Base-by-base conservation (phyloP, 2,329 filamentous ascomycete species). In the Escovopsis sp. region DNA sequence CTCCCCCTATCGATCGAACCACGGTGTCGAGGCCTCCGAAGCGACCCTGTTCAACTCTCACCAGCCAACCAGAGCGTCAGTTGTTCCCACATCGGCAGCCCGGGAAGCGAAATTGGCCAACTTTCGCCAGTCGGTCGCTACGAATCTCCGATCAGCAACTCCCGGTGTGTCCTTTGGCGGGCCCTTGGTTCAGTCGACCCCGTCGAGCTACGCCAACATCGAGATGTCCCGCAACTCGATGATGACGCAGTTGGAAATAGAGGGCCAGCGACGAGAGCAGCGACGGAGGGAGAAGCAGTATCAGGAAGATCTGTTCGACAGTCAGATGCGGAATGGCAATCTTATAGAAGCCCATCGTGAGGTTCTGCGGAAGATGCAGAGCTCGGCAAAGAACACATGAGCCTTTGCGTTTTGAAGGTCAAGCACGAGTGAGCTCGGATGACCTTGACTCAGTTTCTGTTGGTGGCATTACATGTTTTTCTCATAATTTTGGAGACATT, bases 341-440 rank as follows among this genome's bases (percentile, higher is more conserved):
- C 70, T 93, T 62, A 63, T 81, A 35, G 79, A 82, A 31, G 68
- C 77, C 16, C 87, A 94, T 53, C 69, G 79, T 15, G 79, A 87
- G 43, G 82, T 79, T 1, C 69, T 94, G 70, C 68, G 80, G 42
- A 76, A 68, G 53, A 80, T 94, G 76, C 86, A 94, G 48, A 57
- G 55, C 26, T 45, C 51, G 17, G 60, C 61, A 2, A 61, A 54
- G 44, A 49, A 61, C 28, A 33, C 38, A 35, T 49, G 29, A 18
- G 21, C 15, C 7, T 13, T 18, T 21, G 12, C 15, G n/a, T n/a
- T n/a, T n/a, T n/a, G n/a, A n/a, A n/a, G n/a, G n/a, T n/a, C n/a
- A n/a, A n/a, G n/a, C n/a, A n/a, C n/a, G n/a, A n/a, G n/a, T n/a
- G n/a, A n/a, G n/a, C n/a, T n/a, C n/a, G n/a, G n/a, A n/a, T n/a